Conservation (phyloP, 2,329 filamentous ascomycete species). For the Neofusicoccum laricinum region DNA sequence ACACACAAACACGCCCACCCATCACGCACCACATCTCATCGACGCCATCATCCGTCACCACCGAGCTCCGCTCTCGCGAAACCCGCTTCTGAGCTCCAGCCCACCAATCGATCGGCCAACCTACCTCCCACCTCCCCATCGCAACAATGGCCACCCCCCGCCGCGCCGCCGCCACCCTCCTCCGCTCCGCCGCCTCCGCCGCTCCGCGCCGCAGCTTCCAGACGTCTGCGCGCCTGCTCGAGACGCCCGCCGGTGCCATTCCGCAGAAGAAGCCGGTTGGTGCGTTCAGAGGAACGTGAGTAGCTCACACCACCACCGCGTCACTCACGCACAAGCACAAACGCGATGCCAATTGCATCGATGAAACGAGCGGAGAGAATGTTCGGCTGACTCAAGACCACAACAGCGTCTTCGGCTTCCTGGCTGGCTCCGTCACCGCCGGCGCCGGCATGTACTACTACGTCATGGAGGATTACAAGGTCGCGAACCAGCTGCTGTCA, state of each 20-base stretch:
- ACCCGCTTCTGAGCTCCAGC: not conserved
- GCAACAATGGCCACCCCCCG: conserved; percentile 45
- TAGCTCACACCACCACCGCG: not conserved
- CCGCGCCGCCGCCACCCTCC: conserved; percentile 32
- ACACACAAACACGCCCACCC: not conserved
- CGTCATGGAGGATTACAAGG: conserved; percentile 87
- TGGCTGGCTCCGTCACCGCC: conserved; percentile 76
- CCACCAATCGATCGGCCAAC: not conserved
- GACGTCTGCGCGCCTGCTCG: conserved; percentile 28
- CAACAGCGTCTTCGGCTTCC: conserved; percentile 81
- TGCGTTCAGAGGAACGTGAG: conserved; percentile 70
- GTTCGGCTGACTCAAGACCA: not conserved
- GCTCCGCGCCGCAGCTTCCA: conserved; percentile 36
- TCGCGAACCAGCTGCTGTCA: conserved; percentile 87
- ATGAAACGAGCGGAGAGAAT: not conserved
- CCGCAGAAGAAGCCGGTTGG: conserved; percentile 62
- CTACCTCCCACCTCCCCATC: not conserved
- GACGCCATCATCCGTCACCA: not conserved
- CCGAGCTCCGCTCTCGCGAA: not conserved
- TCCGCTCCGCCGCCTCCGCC: conserved; percentile 32
- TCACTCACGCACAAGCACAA: not conserved
- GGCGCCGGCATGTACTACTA: conserved; percentile 88
- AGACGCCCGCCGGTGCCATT: conserved; percentile 29
- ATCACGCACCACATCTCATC: not conserved
- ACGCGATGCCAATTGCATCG: not conserved